These are phyloP conservation scores for Kwoniella sp. DNA, from an alignment of 768 basidiomycete genomes.

Conservation along the genomic window DNA sequence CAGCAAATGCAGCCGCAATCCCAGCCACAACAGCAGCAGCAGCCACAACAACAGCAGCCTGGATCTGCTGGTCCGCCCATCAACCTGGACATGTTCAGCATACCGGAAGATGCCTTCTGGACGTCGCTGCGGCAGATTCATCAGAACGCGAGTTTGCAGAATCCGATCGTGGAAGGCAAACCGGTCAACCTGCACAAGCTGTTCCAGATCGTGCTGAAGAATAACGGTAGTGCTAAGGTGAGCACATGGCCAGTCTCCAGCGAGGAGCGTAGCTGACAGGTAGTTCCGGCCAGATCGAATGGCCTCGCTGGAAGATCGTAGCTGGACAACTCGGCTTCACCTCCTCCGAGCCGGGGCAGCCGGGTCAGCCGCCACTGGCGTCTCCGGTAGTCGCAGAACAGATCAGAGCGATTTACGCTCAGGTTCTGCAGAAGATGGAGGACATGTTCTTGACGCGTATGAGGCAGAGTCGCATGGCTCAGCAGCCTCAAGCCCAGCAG, in stretches of 20 bases:
- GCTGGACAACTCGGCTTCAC: slow-evolving; percentile 29
- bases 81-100: slow-evolving; percentile 11
- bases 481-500: background rate
- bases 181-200: slow-evolving; percentile 27
- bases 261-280: background rate
- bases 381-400: slow-evolving; percentile 20
- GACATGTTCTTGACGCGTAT: slow-evolving; percentile 22
- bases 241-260: background rate
- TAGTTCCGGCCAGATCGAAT: slow-evolving; percentile 13
- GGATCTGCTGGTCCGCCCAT: slow-evolving; percentile 5
- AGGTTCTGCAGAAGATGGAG: slow-evolving; percentile 22
- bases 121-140: slow-evolving; percentile 10
- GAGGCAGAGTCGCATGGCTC: slow-evolving; percentile 7
- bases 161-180: slow-evolving; percentile 25
- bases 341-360: slow-evolving; percentile 1
- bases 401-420: slow-evolving; percentile 15
- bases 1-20: slow-evolving; percentile 1
- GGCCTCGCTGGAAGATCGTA: slow-evolving; percentile 16
- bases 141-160: slow-evolving; percentile 9
- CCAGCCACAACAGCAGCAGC: slow-evolving; percentile 4
- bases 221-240: slow-evolving; percentile 32
- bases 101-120: slow-evolving; percentile 21
- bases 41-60: background rate
- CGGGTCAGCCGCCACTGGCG: slow-evolving; percentile 14
- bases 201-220: slow-evolving; percentile 31